Evolutionary conservation across 2,329 filamentous ascomycete genomes (phyloP), one percentile per base, ranked within the genome.

Genomic region (Capronia epimyces): DNA sequence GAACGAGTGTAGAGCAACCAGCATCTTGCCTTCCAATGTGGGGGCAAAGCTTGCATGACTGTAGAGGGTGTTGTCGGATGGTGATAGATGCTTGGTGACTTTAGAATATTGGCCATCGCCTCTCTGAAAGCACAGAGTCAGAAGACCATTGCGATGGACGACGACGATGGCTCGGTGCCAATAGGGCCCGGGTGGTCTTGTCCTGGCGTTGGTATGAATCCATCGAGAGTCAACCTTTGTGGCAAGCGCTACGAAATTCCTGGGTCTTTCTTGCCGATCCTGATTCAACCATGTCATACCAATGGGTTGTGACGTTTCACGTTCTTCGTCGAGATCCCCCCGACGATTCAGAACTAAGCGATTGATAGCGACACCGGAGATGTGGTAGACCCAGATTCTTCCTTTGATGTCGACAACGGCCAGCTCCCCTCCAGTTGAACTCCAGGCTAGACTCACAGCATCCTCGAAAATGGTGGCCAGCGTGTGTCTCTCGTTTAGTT

Each of bases 241-340:
- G 7, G 83, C 85, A 39, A 53, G 22, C 8, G 43, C 42, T 25
- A 62, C 56, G 69, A 74, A 50, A 43, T 58, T 56, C 31, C 48
- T 52, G 16, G 53, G 57, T 40, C 55, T 45, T 31, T 57, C 54
- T 29, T 55, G 74, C 22, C 77, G 71, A 20, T 83, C 74, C n/a
- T 76, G 73, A 48, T 72, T 74, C 48, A 97, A 74, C 93, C 93
- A 98, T 69, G 88, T 86, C 65, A 89, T 79, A 2, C 91, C 93
- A 5, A 94, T 87, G 3, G 95, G 75, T 43, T 83, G 80, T 58
- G 86, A 82, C 31, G 87, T 74, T 65, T 95, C 88, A 61, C 89
- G 86, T 46, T 83, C 73, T 1, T 79, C 70, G 63, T 91, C 89
- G n/a, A 74, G 67, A 20, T 83, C 77, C 69, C 82, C 84, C 49